Conservation (phyloP, 1,284 basidiomycete genomes). For the Cryptococcus floricola region DNA sequence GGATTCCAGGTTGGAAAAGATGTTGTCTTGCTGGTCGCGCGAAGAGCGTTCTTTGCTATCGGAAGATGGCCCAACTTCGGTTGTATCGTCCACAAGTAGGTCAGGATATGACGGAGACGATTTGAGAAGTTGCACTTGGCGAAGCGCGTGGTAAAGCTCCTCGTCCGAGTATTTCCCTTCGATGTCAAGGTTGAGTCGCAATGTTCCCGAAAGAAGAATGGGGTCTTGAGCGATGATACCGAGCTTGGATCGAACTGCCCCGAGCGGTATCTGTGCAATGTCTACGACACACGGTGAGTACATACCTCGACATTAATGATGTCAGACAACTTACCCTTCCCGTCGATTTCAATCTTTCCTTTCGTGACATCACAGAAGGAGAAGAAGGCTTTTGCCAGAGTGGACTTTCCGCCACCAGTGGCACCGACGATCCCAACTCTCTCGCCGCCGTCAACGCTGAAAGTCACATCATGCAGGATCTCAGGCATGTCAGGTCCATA, state of each 20-base stretch:
- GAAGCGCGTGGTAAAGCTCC: slow-evolving; percentile 31
- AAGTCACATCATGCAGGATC: slow-evolving; percentile 52
- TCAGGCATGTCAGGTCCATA: slow-evolving; percentile 51
- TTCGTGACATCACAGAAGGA: slow-evolving; percentile 32
- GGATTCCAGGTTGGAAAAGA: slow-evolving; percentile 33
- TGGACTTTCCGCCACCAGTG: slow-evolving; percentile 48
- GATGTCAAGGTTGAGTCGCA: slow-evolving; percentile 45
- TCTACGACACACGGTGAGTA: slow-evolving; percentile 15
- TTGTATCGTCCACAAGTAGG: slow-evolving; percentile 2
- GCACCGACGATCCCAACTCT: slow-evolving; percentile 54
- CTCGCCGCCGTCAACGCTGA: slow-evolving; percentile 48
- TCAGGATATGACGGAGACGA: background rate
- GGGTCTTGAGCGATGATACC: slow-evolving; percentile 43
- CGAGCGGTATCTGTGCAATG: slow-evolving; percentile 25
- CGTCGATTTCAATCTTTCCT: slow-evolving; percentile 35
- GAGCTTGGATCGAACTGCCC: slow-evolving; percentile 27
- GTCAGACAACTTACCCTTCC: slow-evolving; percentile 16
- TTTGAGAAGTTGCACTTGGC: slow-evolving; percentile 38
- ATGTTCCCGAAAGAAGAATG: slow-evolving; percentile 44
- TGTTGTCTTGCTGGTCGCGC: slow-evolving; percentile 6
- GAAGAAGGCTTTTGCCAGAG: slow-evolving; percentile 43
- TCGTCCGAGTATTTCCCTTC: slow-evolving; percentile 32
- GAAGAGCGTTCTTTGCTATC: background rate
- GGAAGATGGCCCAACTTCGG: background rate
- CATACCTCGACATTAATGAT: background rate